Evolutionary conservation across 2,329 filamentous ascomycete genomes (phyloP).

Genomic region (Taxawa tesnikishii): DNA sequence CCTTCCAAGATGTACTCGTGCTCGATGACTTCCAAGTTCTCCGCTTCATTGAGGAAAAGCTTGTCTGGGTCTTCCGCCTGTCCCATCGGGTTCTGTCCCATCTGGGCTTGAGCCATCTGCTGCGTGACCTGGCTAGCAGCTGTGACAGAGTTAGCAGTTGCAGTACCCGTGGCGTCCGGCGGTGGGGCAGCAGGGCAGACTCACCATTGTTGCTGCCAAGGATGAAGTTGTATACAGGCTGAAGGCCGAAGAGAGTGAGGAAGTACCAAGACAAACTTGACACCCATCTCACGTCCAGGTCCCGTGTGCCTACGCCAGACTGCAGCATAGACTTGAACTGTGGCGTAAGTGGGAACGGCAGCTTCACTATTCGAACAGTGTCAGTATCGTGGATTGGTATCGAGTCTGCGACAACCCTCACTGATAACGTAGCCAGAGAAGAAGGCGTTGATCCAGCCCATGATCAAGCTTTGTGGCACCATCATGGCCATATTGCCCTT

Average conservation of each 20-base stretch:
- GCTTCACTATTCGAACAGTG: constrained; percentile 57
- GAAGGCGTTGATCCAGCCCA: constrained; percentile 99
- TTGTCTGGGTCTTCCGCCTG: constrained; percentile 93
- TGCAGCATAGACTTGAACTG: constrained; percentile 99
- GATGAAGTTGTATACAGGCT: constrained; percentile 95
- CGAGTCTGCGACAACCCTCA: constrained; percentile 26
- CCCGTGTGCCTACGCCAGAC: constrained; percentile 86
- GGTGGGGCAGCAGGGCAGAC: constrained; percentile 18
- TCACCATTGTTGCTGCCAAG: constrained; percentile 90
- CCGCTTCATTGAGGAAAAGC: constrained; percentile 80
- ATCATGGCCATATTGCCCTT: constrained; percentile 99
- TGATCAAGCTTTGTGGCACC: constrained; percentile 94
- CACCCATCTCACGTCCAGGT: constrained; percentile 97
- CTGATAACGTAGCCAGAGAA: constrained; percentile 97
- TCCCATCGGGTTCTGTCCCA: constrained; percentile 65
- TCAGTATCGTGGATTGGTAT: constrained; percentile 3
- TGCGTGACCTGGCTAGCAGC: constrained; percentile 86
- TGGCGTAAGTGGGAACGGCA: constrained; percentile 93
- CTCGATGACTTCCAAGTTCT: constrained; percentile 91
- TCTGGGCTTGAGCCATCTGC: constrained; percentile 54
- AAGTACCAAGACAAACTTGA: constrained; percentile 99
- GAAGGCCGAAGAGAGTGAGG: constrained; percentile 87
- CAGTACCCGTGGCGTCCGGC: background rate
- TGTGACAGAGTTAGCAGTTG: constrained; percentile 25
- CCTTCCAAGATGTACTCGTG: constrained; percentile 85